These are phyloP conservation scores for Mytilinidion resinicola DNA, from an alignment of 495 filamentous ascomycete genomes.

Conservation along the genomic window DNA sequence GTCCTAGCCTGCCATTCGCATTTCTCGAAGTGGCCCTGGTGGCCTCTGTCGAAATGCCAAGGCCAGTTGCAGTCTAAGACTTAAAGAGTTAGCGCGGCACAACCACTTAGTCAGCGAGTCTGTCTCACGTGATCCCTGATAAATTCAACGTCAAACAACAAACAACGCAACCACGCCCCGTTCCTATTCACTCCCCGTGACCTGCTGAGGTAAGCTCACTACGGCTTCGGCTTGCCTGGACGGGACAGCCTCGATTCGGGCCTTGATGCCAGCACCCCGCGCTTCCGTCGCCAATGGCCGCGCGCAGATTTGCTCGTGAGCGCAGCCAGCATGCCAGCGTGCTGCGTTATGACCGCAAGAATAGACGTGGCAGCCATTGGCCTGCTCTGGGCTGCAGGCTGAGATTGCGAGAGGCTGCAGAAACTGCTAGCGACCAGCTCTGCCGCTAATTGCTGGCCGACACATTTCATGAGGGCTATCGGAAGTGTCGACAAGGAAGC, in stretches of 20 bases:
- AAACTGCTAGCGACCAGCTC: slow-evolving; percentile 19
- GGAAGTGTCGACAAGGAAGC: slow-evolving; percentile 24
- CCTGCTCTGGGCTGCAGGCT: slow-evolving; percentile 22
- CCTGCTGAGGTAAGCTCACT: too few species aligned
- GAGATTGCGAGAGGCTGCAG: slow-evolving; percentile 29
- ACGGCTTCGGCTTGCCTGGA: slow-evolving; percentile 6
- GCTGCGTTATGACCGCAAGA: slow-evolving; percentile 16
- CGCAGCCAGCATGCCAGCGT: slow-evolving; percentile 1
- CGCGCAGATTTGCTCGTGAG: slow-evolving; percentile 15
- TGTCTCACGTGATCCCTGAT: too few species aligned
- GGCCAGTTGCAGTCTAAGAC: too few species aligned
- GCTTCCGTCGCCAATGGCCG: slow-evolving; percentile 13
- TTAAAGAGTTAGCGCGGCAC: too few species aligned
- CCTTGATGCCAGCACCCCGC: slow-evolving; percentile 5
- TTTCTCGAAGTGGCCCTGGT: too few species aligned
- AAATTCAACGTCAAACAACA: too few species aligned
- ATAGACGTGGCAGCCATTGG: slow-evolving; percentile 23
- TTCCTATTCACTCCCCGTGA: too few species aligned
- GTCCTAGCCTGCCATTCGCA: too few species aligned
- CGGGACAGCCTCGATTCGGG: background rate
- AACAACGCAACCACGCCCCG: too few species aligned
- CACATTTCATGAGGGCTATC: slow-evolving; percentile 23
- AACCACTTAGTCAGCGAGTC: too few species aligned
- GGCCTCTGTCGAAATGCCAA: too few species aligned
- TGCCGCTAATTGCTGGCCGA: slow-evolving; percentile 27